A percentile compares a stretch with the other conserved stretches of the same genome.
phyloP scores from a whole-genome alignment of 768 basidiomycete species.

The Boletus reticuloceps region DNA sequence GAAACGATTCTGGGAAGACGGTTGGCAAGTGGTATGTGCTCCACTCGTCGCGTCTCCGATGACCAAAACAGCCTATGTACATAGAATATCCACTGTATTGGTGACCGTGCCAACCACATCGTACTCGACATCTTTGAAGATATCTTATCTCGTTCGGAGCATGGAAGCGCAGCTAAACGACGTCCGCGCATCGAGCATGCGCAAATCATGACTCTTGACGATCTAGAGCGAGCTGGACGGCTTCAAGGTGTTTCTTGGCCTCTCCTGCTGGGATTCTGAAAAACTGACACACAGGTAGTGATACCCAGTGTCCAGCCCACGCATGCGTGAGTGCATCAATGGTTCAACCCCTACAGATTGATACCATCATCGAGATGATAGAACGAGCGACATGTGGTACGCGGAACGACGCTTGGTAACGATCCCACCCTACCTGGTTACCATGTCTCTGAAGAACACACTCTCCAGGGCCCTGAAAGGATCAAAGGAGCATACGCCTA shows the following conservation, averaged over 20 bases:
- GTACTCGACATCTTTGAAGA: constrained; percentile 83
- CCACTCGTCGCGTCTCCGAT: background rate
- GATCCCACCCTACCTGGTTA: constrained; percentile 1
- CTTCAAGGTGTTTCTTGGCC: constrained; percentile 60
- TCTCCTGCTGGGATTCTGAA: background rate
- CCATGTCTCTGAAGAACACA: background rate
- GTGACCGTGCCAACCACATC: constrained; percentile 82
- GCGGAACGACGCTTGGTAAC: constrained; percentile 75
- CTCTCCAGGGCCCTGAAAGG: constrained; percentile 67
- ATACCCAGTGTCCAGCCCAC: constrained; percentile 93
- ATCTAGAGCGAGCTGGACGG: constrained; percentile 64
- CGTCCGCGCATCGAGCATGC: constrained; percentile 91
- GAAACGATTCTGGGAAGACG: constrained; percentile 62
- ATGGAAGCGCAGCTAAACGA: constrained; percentile 35
- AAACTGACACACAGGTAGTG: constrained; percentile 44
- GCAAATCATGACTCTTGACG: constrained; percentile 75
- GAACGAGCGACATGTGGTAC: constrained; percentile 90
- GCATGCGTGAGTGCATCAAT: constrained; percentile 64
- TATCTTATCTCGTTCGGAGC: constrained; percentile 38
- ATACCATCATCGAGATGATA: constrained; percentile 28
- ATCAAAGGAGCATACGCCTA: constrained; percentile 92
- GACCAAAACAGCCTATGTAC: background rate
- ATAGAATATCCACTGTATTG: constrained; percentile 87
- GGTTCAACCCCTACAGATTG: background rate
- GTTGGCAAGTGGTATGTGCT: constrained; percentile 77